Evolutionary conservation across 169 alveolate genomes (phyloP).

Genomic region (Cyclospora cayetanensis): DNA sequence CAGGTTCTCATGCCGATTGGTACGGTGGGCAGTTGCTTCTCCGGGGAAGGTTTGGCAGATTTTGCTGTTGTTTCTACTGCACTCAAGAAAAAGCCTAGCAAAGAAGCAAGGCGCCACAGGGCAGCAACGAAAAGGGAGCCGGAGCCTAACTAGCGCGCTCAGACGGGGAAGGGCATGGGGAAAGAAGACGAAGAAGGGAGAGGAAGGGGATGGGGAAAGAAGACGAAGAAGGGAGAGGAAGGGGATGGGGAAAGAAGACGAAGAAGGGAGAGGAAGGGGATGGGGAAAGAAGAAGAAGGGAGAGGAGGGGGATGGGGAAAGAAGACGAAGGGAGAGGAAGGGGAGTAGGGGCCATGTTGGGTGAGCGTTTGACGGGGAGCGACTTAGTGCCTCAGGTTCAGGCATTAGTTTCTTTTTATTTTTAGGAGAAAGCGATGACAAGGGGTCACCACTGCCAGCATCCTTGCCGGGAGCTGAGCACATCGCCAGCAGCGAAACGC

Average conservation of each 20-base stretch:
- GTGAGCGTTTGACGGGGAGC: too few species aligned
- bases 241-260: neutral
- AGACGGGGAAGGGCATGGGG: neutral
- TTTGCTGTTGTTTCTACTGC: neutral
- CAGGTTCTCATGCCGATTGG: slow-evolving; percentile 95
- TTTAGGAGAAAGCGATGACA: neutral
- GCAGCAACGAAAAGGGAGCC: neutral
- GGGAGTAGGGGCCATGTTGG: too few species aligned
- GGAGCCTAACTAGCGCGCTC: too few species aligned
- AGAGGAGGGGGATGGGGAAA: neutral
- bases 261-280: neutral
- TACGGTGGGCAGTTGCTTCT: slow-evolving; percentile 46
- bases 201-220: neutral
- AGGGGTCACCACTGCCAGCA: too few species aligned
- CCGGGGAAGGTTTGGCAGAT: neutral
- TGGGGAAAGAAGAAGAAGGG: neutral
- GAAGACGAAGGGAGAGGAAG: neutral
- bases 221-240: neutral
- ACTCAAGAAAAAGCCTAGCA: too few species aligned
- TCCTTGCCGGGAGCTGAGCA: too few species aligned
- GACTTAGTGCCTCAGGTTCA: neutral
- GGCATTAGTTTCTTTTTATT: neutral
- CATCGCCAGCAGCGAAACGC: neutral
- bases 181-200: neutral
- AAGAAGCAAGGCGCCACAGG: too few species aligned